phyloP scores from a whole-genome alignment of 192 early-diverging fungal genomes.

The Coemansia sp. region DNA sequence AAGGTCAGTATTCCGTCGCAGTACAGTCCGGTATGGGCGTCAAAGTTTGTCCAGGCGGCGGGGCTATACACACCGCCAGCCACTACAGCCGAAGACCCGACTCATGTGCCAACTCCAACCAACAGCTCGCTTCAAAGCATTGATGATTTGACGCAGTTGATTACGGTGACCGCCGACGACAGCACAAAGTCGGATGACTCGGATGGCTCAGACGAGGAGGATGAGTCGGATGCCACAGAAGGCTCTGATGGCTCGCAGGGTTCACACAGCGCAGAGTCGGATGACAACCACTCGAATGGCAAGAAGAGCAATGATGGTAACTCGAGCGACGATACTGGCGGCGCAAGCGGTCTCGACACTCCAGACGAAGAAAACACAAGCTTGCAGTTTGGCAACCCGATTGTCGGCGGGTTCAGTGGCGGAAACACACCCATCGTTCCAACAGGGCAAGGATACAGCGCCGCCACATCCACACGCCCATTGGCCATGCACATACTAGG shows the following conservation, averaged over 20 bases:
- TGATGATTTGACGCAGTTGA: not conserved
- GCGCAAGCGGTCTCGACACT: constrained; percentile 13
- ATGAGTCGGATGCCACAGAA: no score
- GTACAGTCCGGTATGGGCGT: constrained; percentile 33
- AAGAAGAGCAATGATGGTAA: not conserved
- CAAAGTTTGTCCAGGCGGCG: constrained; percentile 43
- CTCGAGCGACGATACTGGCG: constrained; percentile 2
- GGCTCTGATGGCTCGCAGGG: not conserved
- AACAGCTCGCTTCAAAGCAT: not conserved
- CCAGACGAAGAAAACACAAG: not conserved
- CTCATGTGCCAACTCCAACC: constrained; percentile 5
- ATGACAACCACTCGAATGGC: not conserved
- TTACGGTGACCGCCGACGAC: not conserved
- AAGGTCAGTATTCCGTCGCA: constrained; percentile 36
- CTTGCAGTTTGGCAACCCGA: constrained; percentile 42
- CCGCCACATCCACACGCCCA: not conserved
- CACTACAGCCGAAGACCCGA: not conserved
- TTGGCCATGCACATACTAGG: not conserved
- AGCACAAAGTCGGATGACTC: not conserved
- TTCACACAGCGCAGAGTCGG: not conserved
- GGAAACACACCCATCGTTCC: constrained; percentile 27
- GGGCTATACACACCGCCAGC: constrained; percentile 35
- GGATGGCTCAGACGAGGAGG: not conserved
- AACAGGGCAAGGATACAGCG: constrained; percentile 40
- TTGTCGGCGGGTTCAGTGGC: constrained; percentile 31